Evolutionary conservation across 1,139 yeast genomes (phyloP), one percentile per base, ranked within the genome.

Genomic region (Casaregolazyma suthepensis): DNA sequence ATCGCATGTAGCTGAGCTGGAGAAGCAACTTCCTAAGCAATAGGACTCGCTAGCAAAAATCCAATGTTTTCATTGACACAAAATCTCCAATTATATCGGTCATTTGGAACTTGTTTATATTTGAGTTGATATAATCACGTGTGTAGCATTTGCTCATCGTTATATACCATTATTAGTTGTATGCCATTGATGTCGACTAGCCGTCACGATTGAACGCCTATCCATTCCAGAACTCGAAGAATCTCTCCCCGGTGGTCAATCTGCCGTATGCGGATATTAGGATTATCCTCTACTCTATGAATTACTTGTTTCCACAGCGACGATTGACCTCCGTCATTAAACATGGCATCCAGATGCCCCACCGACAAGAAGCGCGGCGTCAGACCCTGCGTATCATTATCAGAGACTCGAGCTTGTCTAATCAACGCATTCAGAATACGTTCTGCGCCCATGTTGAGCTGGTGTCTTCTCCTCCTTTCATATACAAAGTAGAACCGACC

Each of bases 161-260:
- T 26, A 26, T 26, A 26, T 26, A 26, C 31, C 31, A 22, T 26
- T 26, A 26, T 26, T 26, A 26, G 31, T 26, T 22, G 31, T 26
- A 26, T 26, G 31, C 31, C 31, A 26, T 26, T 26, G 12, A 43
- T 35, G 35, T 12, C 23, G 6, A 18, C 29, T 13, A 3, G 5
- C 5, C n/a, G 5, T 17, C 31, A 20, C 9, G 29, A 22, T 17
- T 43, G 29, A 43, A 20, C 45, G 12, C 52, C 52, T n/a, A 84
- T 76, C 96, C 96, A 90, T 65, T 88, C 89, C 96, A 96, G 89
- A 35, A 88, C 89, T 63, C 83, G 82, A 81, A 86, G 81, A 57
- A 89, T 85, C 61, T 89, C 96, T 4, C 97, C 97, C 62, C 85
- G 87, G 45, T 83, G 75, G 65, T 90, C 96, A 57, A 81, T 70